Base-by-base conservation (phyloP, 371 early-diverging fungal species). In the Mucor mucedo region DNA sequence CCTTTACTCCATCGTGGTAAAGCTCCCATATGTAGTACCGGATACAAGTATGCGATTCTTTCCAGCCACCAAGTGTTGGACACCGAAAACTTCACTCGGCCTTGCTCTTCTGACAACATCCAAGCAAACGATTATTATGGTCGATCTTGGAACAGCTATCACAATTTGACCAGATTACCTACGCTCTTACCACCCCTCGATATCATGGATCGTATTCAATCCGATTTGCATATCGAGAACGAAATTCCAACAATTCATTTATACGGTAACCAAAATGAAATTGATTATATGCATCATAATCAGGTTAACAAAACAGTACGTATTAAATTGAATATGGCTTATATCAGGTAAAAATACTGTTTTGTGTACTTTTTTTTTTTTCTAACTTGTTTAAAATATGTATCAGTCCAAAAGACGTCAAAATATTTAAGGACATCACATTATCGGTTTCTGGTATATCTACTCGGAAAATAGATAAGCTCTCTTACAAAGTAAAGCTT, bases 291-390 rank as follows among this genome's bases (percentile, higher is more conserved):
- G 52, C 69, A 75, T 16, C 28, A 53, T 1, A 62, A 78, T 39
- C 58, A 61, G 33, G 27, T 50, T 2, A 49, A 57, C 7, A 66
- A 71, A 16, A 42, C 65, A 2, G 55, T 21, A 1, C 21, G 60
- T 1, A 66, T 73, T 2, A 14, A 39, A 14, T 41, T 68, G 2
- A 69, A 52, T 30, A 16, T 78, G 49, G 69, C 71, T 7, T 78
- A 72, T 45, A 66, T 75, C 40, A 35, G 75, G 75, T 68, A 62
- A 21, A n/a, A n/a, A n/a, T n/a, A n/a, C n/a, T n/a, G n/a, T n/a
- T n/a, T n/a, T n/a, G n/a, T n/a, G n/a, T n/a, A n/a, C n/a, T n/a
- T n/a, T n/a, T n/a, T n/a, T n/a, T n/a, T n/a, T n/a, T n/a, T n/a
- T n/a, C 7, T 35, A 7, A 35, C 35, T n/a, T n/a, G n/a, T 5